These are phyloP conservation scores for Pseudotsuga menziesii DNA, from an alignment of 75 land plant species.

Conservation along the genomic window DNA sequence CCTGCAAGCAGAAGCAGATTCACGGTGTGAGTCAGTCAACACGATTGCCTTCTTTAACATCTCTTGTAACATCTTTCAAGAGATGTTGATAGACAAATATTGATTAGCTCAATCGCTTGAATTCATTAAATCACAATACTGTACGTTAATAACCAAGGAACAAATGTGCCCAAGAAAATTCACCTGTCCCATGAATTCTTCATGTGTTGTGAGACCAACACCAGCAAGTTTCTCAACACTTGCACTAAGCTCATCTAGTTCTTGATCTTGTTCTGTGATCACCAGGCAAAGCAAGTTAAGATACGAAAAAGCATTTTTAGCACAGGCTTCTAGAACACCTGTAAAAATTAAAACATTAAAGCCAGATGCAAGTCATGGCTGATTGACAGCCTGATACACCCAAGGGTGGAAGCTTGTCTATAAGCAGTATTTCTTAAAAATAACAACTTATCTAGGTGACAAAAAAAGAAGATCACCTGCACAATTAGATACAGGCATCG, in stretches of 20 bases:
- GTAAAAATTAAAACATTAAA: not conserved
- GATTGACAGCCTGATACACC: no score
- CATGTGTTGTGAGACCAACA: conserved; percentile 93
- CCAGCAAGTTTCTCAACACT: conserved; percentile 86
- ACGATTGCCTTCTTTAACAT: no score
- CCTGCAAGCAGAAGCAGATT: not conserved
- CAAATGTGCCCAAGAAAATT: not conserved
- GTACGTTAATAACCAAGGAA: not conserved
- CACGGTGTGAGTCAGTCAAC: no score
- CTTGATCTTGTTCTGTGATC: conserved; percentile 88
- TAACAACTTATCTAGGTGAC: no score
- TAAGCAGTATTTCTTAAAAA: no score
- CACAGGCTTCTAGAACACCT: not conserved
- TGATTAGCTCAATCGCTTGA: not conserved
- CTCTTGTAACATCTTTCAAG: no score
- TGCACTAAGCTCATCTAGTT: conserved; percentile 90
- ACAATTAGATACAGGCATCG: not conserved
- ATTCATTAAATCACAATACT: not conserved
- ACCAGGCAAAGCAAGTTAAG: not conserved
- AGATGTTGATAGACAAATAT: no score
- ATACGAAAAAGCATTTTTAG: not conserved
- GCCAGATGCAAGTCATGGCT: no score
- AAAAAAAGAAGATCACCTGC: no score
- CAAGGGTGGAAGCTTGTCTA: no score
- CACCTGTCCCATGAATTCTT: conserved; percentile 86